Evolutionary conservation across 1,284 basidiomycete genomes (phyloP).

Genomic region (Schizophyllum commune): DNA sequence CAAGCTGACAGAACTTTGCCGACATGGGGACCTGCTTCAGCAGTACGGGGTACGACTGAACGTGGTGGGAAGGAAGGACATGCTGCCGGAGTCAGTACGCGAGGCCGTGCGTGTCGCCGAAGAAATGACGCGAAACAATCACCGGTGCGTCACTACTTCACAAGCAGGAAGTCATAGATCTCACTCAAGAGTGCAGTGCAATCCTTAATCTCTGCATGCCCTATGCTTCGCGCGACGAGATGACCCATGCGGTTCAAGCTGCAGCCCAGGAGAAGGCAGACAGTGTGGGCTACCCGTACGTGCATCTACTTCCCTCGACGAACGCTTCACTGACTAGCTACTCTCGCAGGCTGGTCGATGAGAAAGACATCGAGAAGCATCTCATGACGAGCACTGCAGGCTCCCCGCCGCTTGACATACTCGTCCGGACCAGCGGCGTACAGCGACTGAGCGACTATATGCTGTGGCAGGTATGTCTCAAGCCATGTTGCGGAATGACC

Average conservation of each 20-base stretch:
- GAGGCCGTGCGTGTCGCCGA: slow-evolving; percentile 72
- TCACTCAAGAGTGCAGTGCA: slow-evolving; percentile 41
- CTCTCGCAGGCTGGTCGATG: not conserved
- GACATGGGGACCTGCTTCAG: slow-evolving; percentile 79
- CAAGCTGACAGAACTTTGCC: slow-evolving; percentile 77
- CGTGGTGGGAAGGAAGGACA: slow-evolving; percentile 68
- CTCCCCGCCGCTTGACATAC: slow-evolving; percentile 82
- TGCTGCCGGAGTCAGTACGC: slow-evolving; percentile 77
- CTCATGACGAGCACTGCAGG: slow-evolving; percentile 21
- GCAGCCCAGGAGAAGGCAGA: slow-evolving; percentile 19
- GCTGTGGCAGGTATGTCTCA: slow-evolving; percentile 79
- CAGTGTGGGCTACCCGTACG: not conserved
- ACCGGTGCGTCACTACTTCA: slow-evolving; percentile 31
- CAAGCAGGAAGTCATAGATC: not conserved
- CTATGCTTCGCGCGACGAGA: slow-evolving; percentile 90
- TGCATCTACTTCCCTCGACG: not conserved
- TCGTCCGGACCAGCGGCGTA: slow-evolving; percentile 90
- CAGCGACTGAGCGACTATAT: slow-evolving; percentile 88
- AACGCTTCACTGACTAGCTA: too few relatives aligned
- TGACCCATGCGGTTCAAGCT: slow-evolving; percentile 66
- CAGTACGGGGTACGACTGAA: slow-evolving; percentile 81
- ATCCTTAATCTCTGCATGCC: slow-evolving; percentile 95
- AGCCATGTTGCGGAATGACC: too few relatives aligned
- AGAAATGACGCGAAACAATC: slow-evolving; percentile 69
- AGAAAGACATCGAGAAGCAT: slow-evolving; percentile 29